Base-by-base conservation (phyloP, 2,329 filamentous ascomycete genomes). In the Gnomoniopsis sp. region DNA sequence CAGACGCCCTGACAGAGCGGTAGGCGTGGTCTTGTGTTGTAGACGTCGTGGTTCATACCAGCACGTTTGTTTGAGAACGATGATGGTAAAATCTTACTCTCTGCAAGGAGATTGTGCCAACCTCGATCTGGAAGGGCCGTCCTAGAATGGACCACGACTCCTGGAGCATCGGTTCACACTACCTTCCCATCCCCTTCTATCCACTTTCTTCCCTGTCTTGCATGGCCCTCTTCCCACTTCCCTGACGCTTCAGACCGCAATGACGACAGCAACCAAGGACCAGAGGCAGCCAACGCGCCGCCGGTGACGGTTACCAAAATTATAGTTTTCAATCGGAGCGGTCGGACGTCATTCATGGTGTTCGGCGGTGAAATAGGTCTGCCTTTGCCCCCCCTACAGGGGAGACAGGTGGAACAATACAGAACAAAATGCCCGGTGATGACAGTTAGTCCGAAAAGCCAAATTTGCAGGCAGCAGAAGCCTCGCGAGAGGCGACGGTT, bases 251-350 rank as follows among this genome's bases (percentile, higher is more conserved):
- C 46, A 11, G 33, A 60, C 63, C 62, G 64, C 65, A 41, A 63
- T 65, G 66, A 68, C 62, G 66, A 68, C 60, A 66, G 57, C 3
- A n/a, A 61, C 48, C 55, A 55, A 44, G 21, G 6, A 59, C 58
- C 52, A 48, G 55, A 62, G 49, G 57, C 53, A 47, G 17, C 17
- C 34, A 14, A 36, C 23, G 19, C 38, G 19, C 38, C 15, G 47
- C 67, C 63, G 6, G 61, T 70, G 68, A 71, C 59, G 61, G 61
- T 57, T 23, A 21, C 46, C 62, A 54, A 48, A 60, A 66, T 55
- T n/a, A 69, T 74, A 74, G 72, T 74, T 74, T 74, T 74, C 72
- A 74, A 74, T 73, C 72, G 63, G 72, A 74, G 71, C 67, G 61
- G 66, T 62, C 60, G 53, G 53, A 7, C 44, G 49, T 50, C 50